These are phyloP conservation scores for Cutaneotrichosporon sp. DNA, from an alignment of 1,284 basidiomycete species.

Conservation along the genomic window DNA sequence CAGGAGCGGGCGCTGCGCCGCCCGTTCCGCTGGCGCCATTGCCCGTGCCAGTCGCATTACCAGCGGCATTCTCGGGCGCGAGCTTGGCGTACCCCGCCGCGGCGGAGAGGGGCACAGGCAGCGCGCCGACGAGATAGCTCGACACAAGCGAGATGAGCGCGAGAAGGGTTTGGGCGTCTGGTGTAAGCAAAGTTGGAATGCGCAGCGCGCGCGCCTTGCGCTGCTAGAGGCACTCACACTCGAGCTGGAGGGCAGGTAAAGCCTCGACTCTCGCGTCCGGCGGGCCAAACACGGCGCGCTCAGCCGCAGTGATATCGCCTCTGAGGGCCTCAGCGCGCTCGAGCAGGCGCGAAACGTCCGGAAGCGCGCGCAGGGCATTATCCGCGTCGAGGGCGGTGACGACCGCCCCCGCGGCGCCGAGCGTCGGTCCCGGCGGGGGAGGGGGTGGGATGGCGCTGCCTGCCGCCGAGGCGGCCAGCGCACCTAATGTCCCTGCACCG, in stretches of 20 bases:
- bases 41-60: too few relatives aligned
- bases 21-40: background rate
- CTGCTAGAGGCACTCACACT: slow-evolving; percentile 11
- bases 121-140: slow-evolving; percentile 19
- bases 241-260: slow-evolving; percentile 10
- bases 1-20: background rate
- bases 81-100: background rate
- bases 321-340: slow-evolving; percentile 16
- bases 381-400: slow-evolving; percentile 7
- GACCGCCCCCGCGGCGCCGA: background rate
- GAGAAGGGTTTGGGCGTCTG: slow-evolving; percentile 20
- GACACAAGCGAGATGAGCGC: slow-evolving; percentile 15
- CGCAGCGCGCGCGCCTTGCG: background rate
- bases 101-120: slow-evolving; percentile 12
- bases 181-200: too few relatives aligned
- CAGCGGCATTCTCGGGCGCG: background rate
- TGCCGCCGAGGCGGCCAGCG: background rate
- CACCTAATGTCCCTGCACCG: background rate
- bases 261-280: background rate
- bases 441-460: too few relatives aligned
- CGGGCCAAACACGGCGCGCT: slow-evolving; percentile 5
- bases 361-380: slow-evolving; percentile 12
- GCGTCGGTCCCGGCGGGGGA: background rate
- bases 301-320: slow-evolving; percentile 3
- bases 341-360: slow-evolving; percentile 7